Base-by-base conservation (phyloP, 371 early-diverging fungal genomes). In the Parasitella parasitica region DNA sequence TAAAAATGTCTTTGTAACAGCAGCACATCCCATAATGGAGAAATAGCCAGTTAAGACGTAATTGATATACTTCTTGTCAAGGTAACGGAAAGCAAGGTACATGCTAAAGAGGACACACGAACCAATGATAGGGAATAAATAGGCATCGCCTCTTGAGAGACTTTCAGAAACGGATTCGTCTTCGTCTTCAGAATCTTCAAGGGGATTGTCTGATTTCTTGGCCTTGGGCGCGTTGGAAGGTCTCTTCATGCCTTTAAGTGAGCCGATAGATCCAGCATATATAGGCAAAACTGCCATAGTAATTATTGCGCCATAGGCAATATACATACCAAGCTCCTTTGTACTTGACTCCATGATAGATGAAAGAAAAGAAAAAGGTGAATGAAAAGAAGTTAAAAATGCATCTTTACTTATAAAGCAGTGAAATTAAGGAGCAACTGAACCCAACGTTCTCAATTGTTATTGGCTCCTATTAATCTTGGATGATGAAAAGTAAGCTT, bases 61-160 rank as follows among this genome's bases (percentile, higher is more conserved):
- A 71, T 95, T 94, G 65, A 97, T 84, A 73, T 91, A 91, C 49
- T 91, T 87, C 69, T 90, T 91, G 69, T 91, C 86, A 41, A 97
- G 70, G 63, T 80, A 95, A 61, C 88, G 86, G 84, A 95, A 92
- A 26, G 94, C 75, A 50, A 97, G 63, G 78, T 95, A 97, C 63
- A 97, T 76, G 1, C 88, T 82, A 59, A 96, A 90, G 4, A 97
- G 76, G 9, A 90, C 91, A 18, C 72, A 78, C 12, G 96, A 96
- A 24, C 96, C 98, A 69, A 93, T 87, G 26, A 97, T 71, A 9
- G 98, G 97, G 69, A 95, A 95, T 91, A 89, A 85, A 73, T 93
- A 91, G 22, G 98, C 98, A 75, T 97, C 98, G 64, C 90, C 85
- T 4, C 92, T 70, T 4, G 91, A 86, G 61, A 97, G 84, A 37